These are phyloP conservation scores for Trichopus zeylanicus DNA, from an alignment of 116 monocot genomes.

Conservation along the genomic window DNA sequence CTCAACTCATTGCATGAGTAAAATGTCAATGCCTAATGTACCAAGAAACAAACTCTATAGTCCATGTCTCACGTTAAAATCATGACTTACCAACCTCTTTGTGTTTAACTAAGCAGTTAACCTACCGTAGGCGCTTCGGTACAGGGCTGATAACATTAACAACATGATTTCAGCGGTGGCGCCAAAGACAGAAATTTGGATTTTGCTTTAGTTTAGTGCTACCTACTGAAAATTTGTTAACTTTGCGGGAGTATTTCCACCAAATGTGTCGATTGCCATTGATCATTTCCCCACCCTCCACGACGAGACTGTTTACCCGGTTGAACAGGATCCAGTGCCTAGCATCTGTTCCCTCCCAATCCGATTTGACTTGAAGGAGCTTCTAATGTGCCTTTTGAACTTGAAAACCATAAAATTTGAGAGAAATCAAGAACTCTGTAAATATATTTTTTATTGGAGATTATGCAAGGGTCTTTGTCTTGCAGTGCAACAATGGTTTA, in stretches of 20 bases:
- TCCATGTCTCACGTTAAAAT: background rate
- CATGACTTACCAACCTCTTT: too few species aligned
- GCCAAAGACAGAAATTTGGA: slow-evolving; percentile 16
- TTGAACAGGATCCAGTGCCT: slow-evolving; percentile 44
- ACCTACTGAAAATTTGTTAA: slow-evolving; percentile 30
- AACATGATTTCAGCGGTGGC: background rate
- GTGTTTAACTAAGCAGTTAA: too few species aligned
- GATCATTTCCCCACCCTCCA: slow-evolving; percentile 44
- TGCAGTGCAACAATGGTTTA: background rate
- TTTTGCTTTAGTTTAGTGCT: background rate
- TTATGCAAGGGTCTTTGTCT: too few species aligned
- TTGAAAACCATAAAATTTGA: slow-evolving; percentile 11
- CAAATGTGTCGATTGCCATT: slow-evolving; percentile 53
- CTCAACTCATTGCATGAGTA: slow-evolving; percentile 41
- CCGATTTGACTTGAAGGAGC: slow-evolving; percentile 24
- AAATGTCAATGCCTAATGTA: slow-evolving; percentile 56
- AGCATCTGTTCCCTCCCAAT: slow-evolving; percentile 20
- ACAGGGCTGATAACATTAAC: slow-evolving; percentile 58
- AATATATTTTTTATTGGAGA: background rate
- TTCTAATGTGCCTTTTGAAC: slow-evolving; percentile 40
- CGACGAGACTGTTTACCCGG: slow-evolving; percentile 14
- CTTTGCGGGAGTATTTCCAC: slow-evolving; percentile 64
- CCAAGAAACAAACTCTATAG: background rate
- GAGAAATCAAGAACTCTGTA: background rate
- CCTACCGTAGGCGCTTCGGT: slow-evolving; percentile 73